A percentile compares a stretch with the other conserved stretches of the same genome.
phyloP scores from a whole-genome alignment of 495 filamentous ascomycete species.

The Podospora anserina region DNA sequence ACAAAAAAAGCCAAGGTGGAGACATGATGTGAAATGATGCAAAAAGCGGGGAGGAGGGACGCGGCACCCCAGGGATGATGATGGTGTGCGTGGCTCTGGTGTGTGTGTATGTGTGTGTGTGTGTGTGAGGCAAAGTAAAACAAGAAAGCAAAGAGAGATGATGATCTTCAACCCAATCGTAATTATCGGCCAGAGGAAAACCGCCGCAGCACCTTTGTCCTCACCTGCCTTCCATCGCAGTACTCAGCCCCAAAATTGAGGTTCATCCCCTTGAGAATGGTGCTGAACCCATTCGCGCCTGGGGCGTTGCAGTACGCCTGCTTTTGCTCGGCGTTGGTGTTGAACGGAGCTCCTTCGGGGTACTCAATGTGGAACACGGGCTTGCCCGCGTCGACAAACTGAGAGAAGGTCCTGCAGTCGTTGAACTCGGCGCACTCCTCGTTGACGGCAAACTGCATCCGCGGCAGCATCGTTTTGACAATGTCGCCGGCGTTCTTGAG shows the following conservation, averaged over 20 bases:
- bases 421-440: slow-evolving; percentile 64
- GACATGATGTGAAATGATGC: not conserved
- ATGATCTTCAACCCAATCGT: not conserved
- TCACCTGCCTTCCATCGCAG: slow-evolving; percentile 31
- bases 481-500: slow-evolving; percentile 66
- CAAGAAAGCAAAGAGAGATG: not conserved
- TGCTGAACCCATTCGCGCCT: slow-evolving; percentile 49
- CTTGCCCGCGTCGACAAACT: slow-evolving; percentile 58
- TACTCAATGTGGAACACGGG: slow-evolving; percentile 78
- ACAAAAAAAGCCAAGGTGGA: not conserved
- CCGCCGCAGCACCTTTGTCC: slow-evolving; percentile 16
- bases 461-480: slow-evolving; percentile 51
- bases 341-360: slow-evolving; percentile 42
- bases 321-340: slow-evolving; percentile 29
- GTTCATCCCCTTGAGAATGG: slow-evolving; percentile 62
- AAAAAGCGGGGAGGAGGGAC: not conserved
- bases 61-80: not conserved
- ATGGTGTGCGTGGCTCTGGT: not conserved
- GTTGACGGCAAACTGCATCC: slow-evolving; percentile 67
- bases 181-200: not conserved
- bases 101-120: too few relatives aligned
- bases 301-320: slow-evolving; percentile 13
- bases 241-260: slow-evolving; percentile 57
- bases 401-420: slow-evolving; percentile 51
- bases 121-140: too few relatives aligned